These are phyloP conservation scores for Xylaria venustula DNA, from an alignment of 495 filamentous ascomycete species.

Conservation along the genomic window DNA sequence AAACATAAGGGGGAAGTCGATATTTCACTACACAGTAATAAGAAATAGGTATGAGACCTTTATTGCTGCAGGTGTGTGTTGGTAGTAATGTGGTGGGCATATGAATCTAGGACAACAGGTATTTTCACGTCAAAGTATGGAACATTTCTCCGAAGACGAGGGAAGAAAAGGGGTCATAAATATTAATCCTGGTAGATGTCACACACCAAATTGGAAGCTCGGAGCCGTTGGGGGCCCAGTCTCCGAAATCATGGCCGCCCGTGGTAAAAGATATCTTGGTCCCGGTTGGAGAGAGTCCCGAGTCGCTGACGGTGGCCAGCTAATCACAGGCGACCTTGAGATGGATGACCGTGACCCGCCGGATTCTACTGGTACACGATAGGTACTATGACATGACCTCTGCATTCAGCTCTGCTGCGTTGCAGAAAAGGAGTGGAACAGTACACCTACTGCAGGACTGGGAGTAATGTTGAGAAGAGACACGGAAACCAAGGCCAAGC, in stretches of 20 bases:
- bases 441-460: not conserved
- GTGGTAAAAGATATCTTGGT: not conserved
- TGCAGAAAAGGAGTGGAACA: not conserved
- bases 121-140: too few species aligned
- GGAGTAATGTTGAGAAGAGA: not conserved
- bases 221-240: not conserved
- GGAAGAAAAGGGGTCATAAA: not conserved
- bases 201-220: not conserved
- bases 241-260: slow-evolving; percentile 5
- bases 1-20: too few species aligned
- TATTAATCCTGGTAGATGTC: not conserved
- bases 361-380: slow-evolving; percentile 12
- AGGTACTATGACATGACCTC: slow-evolving; percentile 10
- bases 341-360: slow-evolving; percentile 1
- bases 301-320: slow-evolving; percentile 5
- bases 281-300: slow-evolving; percentile 6
- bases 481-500: not conserved
- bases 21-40: too few species aligned
- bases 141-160: not conserved
- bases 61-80: too few species aligned
- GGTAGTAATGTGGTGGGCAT: too few species aligned
- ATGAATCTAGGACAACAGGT: too few species aligned
- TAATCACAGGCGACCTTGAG: slow-evolving; percentile 1
- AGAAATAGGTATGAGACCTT: too few species aligned
- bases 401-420: slow-evolving; percentile 7